These are phyloP conservation scores for Calamus simplicifolius DNA, from an alignment of 176 grass and related monocot genomes.

Conservation along the genomic window DNA sequence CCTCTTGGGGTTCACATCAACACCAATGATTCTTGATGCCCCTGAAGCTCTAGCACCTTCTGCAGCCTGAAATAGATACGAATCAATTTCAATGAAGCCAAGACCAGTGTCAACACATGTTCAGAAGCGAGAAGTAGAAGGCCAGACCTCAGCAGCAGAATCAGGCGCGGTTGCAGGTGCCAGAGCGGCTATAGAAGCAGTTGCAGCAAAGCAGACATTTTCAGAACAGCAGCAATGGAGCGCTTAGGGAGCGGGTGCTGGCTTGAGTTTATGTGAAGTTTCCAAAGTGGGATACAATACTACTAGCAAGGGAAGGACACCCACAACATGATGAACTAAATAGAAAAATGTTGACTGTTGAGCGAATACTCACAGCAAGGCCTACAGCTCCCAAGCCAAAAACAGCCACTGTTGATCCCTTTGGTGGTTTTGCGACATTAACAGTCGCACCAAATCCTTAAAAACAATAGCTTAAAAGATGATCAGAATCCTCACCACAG, in stretches of 20 bases:
- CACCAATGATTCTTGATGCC: conserved; percentile 81
- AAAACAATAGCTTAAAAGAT: neutral
- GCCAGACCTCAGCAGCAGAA: too few species aligned
- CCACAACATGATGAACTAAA: too few species aligned
- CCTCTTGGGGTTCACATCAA: conserved; percentile 72
- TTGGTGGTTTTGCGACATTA: conserved; percentile 69
- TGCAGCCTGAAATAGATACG: conserved; percentile 41
- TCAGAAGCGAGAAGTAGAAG: too few species aligned
- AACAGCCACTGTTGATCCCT: conserved; percentile 58
- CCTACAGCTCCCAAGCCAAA: conserved; percentile 86
- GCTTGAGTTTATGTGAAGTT: too few species aligned
- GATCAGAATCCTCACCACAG: conserved; percentile 12
- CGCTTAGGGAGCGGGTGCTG: too few species aligned
- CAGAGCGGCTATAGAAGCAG: too few species aligned
- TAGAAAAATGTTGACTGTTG: too few species aligned
- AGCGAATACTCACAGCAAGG: conserved; percentile 50
- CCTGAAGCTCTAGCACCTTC: conserved; percentile 71
- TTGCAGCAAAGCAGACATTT: too few species aligned
- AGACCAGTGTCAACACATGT: neutral
- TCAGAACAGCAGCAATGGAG: too few species aligned
- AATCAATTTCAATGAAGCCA: neutral
- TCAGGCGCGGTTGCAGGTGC: too few species aligned
- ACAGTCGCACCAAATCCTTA: conserved; percentile 67
- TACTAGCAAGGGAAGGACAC: too few species aligned
- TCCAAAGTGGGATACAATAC: too few species aligned